Percentiles rank a stretch among this genome's conserved stretches.
Evolutionary conservation across 257 asterid genomes (phyloP).

Genomic region (Lycium barbarum): DNA sequence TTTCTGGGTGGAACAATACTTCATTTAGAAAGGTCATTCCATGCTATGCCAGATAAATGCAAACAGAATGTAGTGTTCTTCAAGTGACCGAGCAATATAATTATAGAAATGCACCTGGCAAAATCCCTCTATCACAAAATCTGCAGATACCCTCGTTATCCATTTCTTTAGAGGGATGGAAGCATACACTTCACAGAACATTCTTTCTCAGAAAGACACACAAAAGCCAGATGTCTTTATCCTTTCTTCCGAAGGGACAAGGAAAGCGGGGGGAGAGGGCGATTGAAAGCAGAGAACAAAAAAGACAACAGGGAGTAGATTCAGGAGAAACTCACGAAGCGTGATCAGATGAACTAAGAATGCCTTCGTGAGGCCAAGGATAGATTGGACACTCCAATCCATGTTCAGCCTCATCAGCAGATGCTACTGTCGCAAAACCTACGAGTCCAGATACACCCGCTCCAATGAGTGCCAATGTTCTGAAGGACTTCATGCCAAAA

Average conservation of each 20-base stretch:
- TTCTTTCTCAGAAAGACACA: neutral
- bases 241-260: constrained; percentile 43
- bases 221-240: constrained; percentile 48
- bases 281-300: constrained; percentile 4
- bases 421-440: constrained; percentile 57
- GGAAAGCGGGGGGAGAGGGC: constrained; percentile 35
- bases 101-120: neutral
- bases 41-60: neutral
- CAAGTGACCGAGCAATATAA: neutral
- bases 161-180: neutral
- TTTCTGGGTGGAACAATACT: neutral
- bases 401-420: constrained; percentile 71
- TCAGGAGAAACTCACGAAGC: constrained; percentile 58
- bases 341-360: constrained; percentile 70
- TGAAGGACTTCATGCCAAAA: constrained; percentile 48
- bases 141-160: neutral
- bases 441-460: constrained; percentile 66
- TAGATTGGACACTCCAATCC: constrained; percentile 64
- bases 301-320: constrained; percentile 2
- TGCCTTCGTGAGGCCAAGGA: constrained; percentile 79
- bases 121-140: constrained; percentile 2
- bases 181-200: neutral
- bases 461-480: constrained; percentile 53
- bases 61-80: neutral
- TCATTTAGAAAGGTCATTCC: neutral